Evolutionary conservation across 306 rosid species (phyloP), one percentile per base, ranked within the genome.

Genomic region (Vachellia collinsii): DNA sequence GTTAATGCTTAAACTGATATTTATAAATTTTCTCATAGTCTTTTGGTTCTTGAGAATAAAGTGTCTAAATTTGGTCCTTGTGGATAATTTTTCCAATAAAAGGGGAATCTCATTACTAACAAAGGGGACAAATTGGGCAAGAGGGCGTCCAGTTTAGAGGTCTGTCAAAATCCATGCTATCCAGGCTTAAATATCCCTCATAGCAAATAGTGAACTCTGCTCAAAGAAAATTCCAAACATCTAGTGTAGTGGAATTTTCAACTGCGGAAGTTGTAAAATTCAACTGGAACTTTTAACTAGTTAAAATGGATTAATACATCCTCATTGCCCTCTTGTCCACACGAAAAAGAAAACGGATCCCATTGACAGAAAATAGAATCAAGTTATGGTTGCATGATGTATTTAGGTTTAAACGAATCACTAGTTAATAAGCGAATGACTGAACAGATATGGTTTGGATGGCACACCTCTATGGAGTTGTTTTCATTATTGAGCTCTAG

Each of bases 391-490:
- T 69, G 37, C 74, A 69, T 29, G 2, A 69, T 29, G 2, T 29
- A 29, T 29, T 29, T 29, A 29, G 34, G 34, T 29, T 29, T 29
- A 29, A 29, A 29, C 34, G 58, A 79, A 70, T 36, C 9, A 23
- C 47, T 44, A 42, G 41, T 48, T 11, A 13, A 66, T 10, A 50
- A 63, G 53, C 19, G 46, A 58, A 25, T 41, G 59, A 68, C 42
- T 41, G 22, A 62, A 78, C 29, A 73, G 38, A 47, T 72, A 63
- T 74, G 76, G 59, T 56, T 70, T 51, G 64, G 72, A 80, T 80
- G 85, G 70, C 83, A n/a, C 6, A 88, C 92, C 88, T 77, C 14
- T 29, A 87, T 25, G 79, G 77, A 64, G 37, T 76, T 19, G 48
- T 84, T 87, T 70, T 85, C 87, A 3, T 80, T 19, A 48, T 0